Base-by-base conservation (phyloP, 2,329 filamentous ascomycete genomes). In the Rutstroemia sp. region DNA sequence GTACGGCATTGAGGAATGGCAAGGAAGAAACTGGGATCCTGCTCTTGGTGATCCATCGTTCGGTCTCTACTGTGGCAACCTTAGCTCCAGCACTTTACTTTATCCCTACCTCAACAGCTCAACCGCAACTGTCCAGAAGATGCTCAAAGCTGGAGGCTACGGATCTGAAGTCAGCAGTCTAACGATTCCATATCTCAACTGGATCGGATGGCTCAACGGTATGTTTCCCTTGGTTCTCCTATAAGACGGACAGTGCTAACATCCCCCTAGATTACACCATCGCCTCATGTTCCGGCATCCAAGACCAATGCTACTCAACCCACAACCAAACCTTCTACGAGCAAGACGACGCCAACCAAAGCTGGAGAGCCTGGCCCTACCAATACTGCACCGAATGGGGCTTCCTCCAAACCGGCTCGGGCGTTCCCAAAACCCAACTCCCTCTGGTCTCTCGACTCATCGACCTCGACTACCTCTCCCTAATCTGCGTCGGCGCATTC, bases 381-480 rank as follows among this genome's bases (percentile, higher is more conserved):
- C 82, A 61, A 51, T 57, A 58, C 17, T 48, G 65, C 58, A 72
- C 68, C 14, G 80, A 82, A 77, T 94, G 88, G 88, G 89, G 89
- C 9, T 94, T 82, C 71, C 81, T 92, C 50, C 80, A 86, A 61
- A 89, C 87, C 0, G 89, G 89, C 48, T 84, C 82, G 4, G 81
- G 84, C 25, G 83, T 84, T 0, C 89, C 89, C 0, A 64, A 73
- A 0, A 73, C 80, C 57, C 78, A 83, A 54, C 77, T 86, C 1
- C 85, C 89, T 0, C 70, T 95, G 5, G 75, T 94, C 50, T 92
- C 89, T 0, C 84, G 89, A 14, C 76, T 83, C 3, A 75, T 89
- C 38, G 80, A 84, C 59, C 64, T 90, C 1, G 75, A 83, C 2
- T 90, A 84, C 69, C 69, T 75, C 2, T 81, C 80, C 0, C 69